Evolutionary conservation across 257 asterid species (phyloP), one percentile per base, ranked within the genome.

Genomic region (Nicotiana otophora): DNA sequence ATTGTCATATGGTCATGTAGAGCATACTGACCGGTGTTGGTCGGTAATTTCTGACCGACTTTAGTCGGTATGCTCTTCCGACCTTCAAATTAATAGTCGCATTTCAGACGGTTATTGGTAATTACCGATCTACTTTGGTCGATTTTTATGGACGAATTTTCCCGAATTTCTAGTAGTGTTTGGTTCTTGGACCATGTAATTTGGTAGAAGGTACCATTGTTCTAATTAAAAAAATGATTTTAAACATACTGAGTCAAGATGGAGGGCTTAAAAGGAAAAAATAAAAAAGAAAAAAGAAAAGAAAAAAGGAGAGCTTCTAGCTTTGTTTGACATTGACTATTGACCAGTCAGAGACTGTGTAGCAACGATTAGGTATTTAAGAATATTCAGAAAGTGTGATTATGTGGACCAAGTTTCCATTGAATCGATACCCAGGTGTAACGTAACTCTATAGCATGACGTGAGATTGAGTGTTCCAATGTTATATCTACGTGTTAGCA

Each of bases 281-380:
- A n/a, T n/a, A n/a, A 36, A 5, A 5, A 5, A 33, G 0, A 33
- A 0, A 5, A 34, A 34, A 23, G 26, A 23, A 23, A 34, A 34
- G 39, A 42, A 39, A 42, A 42, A 70, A n/a, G n/a, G 23, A 11
- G 58, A 17, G 58, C 78, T 55, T 42, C 8, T 20, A 39, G 34
- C 34, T 36, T 70, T 70, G 78, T 70, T 68, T 69, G 77, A 69
- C 55, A 69, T 69, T 69, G 77, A 69, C 55, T n/a, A 69, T 69
- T 69, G 31, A 69, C 77, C 55, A 36, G 19, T 69, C 10, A 69
- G 10, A 69, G 55, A 36, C 10, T 36, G 19, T 10, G 77, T 9
- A 42, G 51, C 51, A 42, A 42, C 11, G 11, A 42, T 5, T 36
- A 9, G 55, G 55, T 67, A 17, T 17, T 39, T 17, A 8, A 68